Evolutionary conservation across 108 stramenopile species (phyloP), one percentile per base, ranked within the genome.

Genomic region (Discostella stelligeroides): DNA sequence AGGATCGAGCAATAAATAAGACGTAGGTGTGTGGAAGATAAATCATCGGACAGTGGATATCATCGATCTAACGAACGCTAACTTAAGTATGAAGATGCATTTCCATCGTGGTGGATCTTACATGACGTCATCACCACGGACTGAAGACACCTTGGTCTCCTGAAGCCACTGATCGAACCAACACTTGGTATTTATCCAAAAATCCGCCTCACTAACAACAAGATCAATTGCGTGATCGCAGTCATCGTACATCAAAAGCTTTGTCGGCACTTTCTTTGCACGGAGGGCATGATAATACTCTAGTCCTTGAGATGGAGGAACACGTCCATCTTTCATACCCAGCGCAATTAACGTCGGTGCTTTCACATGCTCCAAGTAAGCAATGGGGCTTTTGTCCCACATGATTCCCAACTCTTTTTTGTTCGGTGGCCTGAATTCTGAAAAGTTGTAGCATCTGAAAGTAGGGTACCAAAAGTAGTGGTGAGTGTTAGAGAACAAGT

Each of bases 261-360:
- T 85, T 42, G 90, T 76, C 9, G 70, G 66, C 10, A 89, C 60
- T 11, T 78, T 84, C 51, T 79, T 79, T 17, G 88, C 86, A 24
- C 87, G 76, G 11, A 96, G 70, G 10, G 83, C 71, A 64, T 92
- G 85, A 76, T 88, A 91, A 63, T 80, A 93, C 53, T 90, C 92
- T 39, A 89, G 47, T 8, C 88, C 88, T 68, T 92, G 91, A 0
- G 80, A 84, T 15, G 85, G 85, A 27, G 91, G 91, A 27, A 91
- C 90, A 10, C 91, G 79, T 24, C 82, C 66, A 48, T 96, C 96
- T 18, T 63, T 60, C 78, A 86, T 77, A 0, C 97, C 97, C 15
- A 97, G 65, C 14, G 87, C 91, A 8, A 98, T 63, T 60, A 98
- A 72, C 17, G 92, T 92, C 8, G 97, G 95, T 28, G 95, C 91